phyloP scores from a whole-genome alignment of 306 rosid genomes.

The Vigna reflexopilosa region DNA sequence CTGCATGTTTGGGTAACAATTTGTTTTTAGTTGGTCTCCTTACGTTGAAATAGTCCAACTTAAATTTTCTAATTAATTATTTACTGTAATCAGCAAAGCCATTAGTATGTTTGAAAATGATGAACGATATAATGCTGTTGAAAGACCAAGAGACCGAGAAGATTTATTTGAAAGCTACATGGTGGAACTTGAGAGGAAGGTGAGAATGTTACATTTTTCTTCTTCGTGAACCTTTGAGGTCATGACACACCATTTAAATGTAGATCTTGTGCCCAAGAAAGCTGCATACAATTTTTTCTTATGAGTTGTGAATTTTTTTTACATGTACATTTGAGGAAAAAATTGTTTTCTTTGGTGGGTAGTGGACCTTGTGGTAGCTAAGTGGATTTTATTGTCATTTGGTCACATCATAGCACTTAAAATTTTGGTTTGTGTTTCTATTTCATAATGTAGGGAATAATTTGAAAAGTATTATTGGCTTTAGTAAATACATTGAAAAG shows the following conservation, averaged over 20 bases:
- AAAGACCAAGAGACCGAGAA: constrained; percentile 83
- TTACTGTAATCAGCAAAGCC: constrained; percentile 83
- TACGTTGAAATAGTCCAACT: constrained; percentile 36
- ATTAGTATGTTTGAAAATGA: constrained; percentile 87
- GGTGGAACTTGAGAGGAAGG: constrained; percentile 98
- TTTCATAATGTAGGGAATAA: background rate
- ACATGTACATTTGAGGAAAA: constrained; percentile 4
- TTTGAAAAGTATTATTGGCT: constrained; percentile 7
- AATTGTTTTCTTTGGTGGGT: constrained; percentile 10
- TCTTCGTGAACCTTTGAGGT: constrained; percentile 15
- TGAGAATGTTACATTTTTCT: constrained; percentile 45
- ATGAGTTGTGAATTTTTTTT: background rate
- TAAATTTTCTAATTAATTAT: constrained; percentile 46
- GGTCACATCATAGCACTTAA: constrained; percentile 11
- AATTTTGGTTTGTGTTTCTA: background rate
- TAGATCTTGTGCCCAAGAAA: constrained; percentile 38
- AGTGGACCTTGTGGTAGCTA: constrained; percentile 5
- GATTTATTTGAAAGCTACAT: constrained; percentile 97
- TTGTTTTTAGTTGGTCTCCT: constrained; percentile 30
- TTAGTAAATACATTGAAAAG: constrained; percentile 1
- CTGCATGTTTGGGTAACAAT: constrained; percentile 33
- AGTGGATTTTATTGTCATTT: constrained; percentile 5
- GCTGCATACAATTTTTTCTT: constrained; percentile 22
- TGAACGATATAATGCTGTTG: constrained; percentile 93
- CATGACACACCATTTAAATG: constrained; percentile 32